These are phyloP conservation scores for Thermoascus crustaceus DNA, from an alignment of 2,329 filamentous ascomycete species.

Conservation along the genomic window DNA sequence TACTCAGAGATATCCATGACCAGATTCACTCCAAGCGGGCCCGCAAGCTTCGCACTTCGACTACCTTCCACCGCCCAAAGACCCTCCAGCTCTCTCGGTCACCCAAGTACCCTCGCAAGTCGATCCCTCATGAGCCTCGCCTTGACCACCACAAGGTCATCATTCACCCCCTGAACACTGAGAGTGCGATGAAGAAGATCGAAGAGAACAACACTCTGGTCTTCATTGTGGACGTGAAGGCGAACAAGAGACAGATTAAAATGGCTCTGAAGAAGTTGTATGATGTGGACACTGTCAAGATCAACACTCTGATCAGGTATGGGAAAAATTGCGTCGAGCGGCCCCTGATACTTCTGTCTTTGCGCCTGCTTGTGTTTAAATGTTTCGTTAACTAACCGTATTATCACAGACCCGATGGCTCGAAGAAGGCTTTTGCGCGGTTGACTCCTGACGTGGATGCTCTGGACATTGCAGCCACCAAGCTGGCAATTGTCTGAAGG, in stretches of 20 bases:
- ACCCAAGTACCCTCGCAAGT: conserved; percentile 96
- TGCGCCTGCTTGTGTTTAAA: too few relatives aligned
- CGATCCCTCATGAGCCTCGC: conserved; percentile 77
- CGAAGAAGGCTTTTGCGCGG: conserved; percentile 98
- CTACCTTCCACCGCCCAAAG: conserved; percentile 97
- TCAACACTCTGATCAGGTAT: conserved; percentile 98
- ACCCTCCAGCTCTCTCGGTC: conserved; percentile 82
- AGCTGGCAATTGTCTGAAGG: conserved; percentile 90
- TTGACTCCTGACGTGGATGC: conserved; percentile 95
- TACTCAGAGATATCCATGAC: conserved; percentile 19
- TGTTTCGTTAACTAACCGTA: conserved; percentile 10
- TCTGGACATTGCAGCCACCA: conserved; percentile 98
- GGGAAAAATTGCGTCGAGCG: conserved; percentile 6
- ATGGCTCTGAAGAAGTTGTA: conserved; percentile 97
- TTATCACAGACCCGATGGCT: conserved; percentile 68
- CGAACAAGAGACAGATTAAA: conserved; percentile 99
- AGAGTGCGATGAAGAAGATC: conserved; percentile 99
- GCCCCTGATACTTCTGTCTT: background rate
- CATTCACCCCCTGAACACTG: conserved; percentile 97
- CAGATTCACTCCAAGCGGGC: conserved; percentile 73
- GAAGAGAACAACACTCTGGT: conserved; percentile 99
- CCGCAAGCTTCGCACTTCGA: conserved; percentile 84
- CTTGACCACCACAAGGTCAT: conserved; percentile 98
- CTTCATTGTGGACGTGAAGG: conserved; percentile 94
- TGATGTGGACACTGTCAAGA: conserved; percentile 95